Evolutionary conservation across 345 rosid genomes (phyloP).

Genomic region (Ceriops zippeliana): DNA sequence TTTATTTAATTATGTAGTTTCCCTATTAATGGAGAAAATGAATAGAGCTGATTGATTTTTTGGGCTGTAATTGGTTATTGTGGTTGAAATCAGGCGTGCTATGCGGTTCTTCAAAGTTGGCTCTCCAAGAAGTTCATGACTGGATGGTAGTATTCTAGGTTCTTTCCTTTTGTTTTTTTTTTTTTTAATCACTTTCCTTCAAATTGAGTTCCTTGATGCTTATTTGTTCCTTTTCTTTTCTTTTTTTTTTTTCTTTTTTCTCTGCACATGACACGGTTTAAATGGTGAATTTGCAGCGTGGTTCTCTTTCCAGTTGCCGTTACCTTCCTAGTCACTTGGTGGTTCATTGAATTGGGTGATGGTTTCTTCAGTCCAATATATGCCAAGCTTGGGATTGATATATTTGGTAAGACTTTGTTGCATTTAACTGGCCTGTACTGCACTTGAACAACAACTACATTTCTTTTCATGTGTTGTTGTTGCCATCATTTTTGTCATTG

Average conservation of each 20-base stretch:
- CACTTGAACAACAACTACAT: no score
- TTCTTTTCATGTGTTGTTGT: no score
- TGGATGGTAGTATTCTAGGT: conserved; percentile 55
- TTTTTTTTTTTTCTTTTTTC: neutral
- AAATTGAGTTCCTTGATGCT: neutral
- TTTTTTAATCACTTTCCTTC: neutral
- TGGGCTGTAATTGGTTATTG: neutral
- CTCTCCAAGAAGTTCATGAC: conserved; percentile 90
- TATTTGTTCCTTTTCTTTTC: neutral
- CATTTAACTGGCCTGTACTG: no score
- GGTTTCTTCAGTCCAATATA: conserved; percentile 84
- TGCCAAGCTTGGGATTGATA: conserved; percentile 64
- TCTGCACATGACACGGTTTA: neutral
- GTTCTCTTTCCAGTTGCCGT: conserved; percentile 86
- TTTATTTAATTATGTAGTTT: no score
- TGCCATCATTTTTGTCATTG: no score
- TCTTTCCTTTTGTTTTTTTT: neutral
- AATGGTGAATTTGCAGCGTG: conserved; percentile 54
- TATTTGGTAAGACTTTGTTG: conserved; percentile 57
- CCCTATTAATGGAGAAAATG: no score
- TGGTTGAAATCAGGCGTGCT: conserved; percentile 57
- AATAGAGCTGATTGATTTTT: no score
- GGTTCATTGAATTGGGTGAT: conserved; percentile 82
- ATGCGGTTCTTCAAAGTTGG: conserved; percentile 86
- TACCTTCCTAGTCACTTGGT: conserved; percentile 79